Evolutionary conservation across 2,329 filamentous ascomycete species (phyloP).

Genomic region (Curvularia hawaiiensis): DNA sequence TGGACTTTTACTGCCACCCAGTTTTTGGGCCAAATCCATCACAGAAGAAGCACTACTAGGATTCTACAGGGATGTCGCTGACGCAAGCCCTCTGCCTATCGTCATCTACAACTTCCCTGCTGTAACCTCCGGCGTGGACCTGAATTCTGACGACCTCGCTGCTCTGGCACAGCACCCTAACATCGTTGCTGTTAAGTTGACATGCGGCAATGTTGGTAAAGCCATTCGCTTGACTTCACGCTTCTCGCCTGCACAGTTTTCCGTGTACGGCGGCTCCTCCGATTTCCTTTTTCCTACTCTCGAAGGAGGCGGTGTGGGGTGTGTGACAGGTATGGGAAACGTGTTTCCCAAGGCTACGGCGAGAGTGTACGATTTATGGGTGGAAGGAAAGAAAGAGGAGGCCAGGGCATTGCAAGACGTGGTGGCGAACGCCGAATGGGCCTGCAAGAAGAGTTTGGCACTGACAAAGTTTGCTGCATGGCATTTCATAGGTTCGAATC

Average conservation of each 20-base stretch:
- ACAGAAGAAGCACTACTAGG: neutral
- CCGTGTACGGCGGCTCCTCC: neutral
- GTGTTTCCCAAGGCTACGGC: neutral
- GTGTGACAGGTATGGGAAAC: neutral
- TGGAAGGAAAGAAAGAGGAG: neutral
- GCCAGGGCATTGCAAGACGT: neutral
- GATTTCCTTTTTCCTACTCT: neutral
- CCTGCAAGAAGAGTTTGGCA: neutral
- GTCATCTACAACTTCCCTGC: neutral
- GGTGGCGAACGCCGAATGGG: neutral
- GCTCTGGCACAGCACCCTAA: neutral
- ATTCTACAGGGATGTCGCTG: neutral
- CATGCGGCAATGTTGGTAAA: constrained; percentile 1
- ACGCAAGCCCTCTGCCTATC: neutral
- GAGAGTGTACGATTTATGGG: neutral
- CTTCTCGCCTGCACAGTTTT: neutral
- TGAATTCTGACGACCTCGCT: neutral
- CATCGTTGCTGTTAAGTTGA: neutral
- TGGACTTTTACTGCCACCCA: neutral
- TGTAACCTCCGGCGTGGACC: neutral
- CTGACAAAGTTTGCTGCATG: neutral
- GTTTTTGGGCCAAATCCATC: neutral
- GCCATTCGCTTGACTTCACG: neutral
- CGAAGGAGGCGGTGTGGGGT: neutral
- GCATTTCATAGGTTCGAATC: neutral